These are phyloP conservation scores for Torulaspora indica DNA, from an alignment of 805 yeast species.

Conservation along the genomic window DNA sequence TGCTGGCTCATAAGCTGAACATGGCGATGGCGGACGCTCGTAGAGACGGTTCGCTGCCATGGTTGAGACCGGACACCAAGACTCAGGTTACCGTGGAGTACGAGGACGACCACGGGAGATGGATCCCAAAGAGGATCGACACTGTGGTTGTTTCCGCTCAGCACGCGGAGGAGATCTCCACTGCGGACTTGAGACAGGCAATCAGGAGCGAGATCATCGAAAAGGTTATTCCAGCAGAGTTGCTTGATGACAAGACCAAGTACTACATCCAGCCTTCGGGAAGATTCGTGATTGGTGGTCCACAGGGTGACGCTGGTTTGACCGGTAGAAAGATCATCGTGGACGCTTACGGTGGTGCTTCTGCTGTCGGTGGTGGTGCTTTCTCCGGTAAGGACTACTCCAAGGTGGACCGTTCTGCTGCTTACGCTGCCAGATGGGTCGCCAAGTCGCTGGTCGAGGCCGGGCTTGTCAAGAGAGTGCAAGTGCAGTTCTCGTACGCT, in stretches of 20 bases:
- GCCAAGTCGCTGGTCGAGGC: slow-evolving; percentile 97
- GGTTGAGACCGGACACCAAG: slow-evolving; percentile 99
- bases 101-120: slow-evolving; percentile 90
- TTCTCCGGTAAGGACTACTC: slow-evolving; percentile 99
- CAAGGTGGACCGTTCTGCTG: slow-evolving; percentile 99
- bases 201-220: slow-evolving; percentile 75
- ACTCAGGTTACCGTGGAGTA: slow-evolving; percentile 99
- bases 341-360: slow-evolving; percentile 99
- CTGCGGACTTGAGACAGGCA: slow-evolving; percentile 83
- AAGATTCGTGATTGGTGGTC: slow-evolving; percentile 99
- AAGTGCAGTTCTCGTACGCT: slow-evolving; percentile 98
- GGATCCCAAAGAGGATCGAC: slow-evolving; percentile 93
- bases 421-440: slow-evolving; percentile 99
- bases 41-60: slow-evolving; percentile 87
- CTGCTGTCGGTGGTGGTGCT: slow-evolving; percentile 99
- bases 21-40: slow-evolving; percentile 96
- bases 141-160: slow-evolving; percentile 96
- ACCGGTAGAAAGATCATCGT: slow-evolving; percentile 99
- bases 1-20: slow-evolving; percentile 93
- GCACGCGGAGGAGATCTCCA: slow-evolving; percentile 93
- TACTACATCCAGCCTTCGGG: slow-evolving; percentile 99
- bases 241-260: slow-evolving; percentile 89
- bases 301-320: slow-evolving; percentile 99
- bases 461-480: slow-evolving; percentile 92
- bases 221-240: slow-evolving; percentile 85